phyloP scores from a whole-genome alignment of 2,329 filamentous ascomycete genomes.

The Chaetomiaceae sp. region DNA sequence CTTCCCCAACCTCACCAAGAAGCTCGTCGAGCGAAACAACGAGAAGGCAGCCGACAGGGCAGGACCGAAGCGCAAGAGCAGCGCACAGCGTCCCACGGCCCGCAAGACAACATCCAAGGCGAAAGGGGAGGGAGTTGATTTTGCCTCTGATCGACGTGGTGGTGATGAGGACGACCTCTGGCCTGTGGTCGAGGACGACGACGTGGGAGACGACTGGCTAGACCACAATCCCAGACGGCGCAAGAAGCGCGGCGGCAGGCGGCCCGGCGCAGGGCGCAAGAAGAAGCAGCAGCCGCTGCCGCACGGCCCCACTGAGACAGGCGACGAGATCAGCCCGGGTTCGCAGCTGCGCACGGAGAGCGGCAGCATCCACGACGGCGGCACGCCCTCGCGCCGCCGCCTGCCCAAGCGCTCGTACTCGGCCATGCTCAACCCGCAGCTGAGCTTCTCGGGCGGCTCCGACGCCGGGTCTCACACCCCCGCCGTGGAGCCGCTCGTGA shows the following conservation, averaged over 20 bases:
- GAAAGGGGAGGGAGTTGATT: conserved; percentile 13
- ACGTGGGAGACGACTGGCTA: conserved; percentile 13
- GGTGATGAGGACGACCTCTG: conserved; percentile 15
- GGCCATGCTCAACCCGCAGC: conserved; percentile 5
- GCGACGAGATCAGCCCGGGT: conserved; percentile 5
- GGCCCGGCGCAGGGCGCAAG: conserved; percentile 24
- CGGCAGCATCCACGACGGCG: not conserved
- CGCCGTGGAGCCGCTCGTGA: conserved; percentile 1
- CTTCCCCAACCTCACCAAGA: conserved; percentile 56
- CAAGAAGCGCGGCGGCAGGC: conserved; percentile 23
- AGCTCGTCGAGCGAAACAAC: conserved; percentile 36
- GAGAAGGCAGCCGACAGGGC: conserved; percentile 10
- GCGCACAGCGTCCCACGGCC: conserved; percentile 12
- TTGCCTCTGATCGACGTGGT: not conserved
- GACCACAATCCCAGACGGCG: conserved; percentile 7
- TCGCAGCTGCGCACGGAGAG: conserved; percentile 4
- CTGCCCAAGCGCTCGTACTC: conserved; percentile 3
- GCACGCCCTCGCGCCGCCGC: conserved; percentile 7
- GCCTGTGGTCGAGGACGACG: conserved; percentile 18
- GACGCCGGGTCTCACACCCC: not conserved
- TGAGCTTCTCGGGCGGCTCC: conserved; percentile 1
- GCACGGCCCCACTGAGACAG: not conserved
- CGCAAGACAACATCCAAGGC: conserved; percentile 21
- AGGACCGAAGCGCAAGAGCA: conserved; percentile 16
- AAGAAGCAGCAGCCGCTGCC: conserved; percentile 18